A percentile compares a stretch with the other conserved stretches of the same genome.
phyloP scores from a whole-genome alignment of 257 asterid species.

The Capsicum pubescens region DNA sequence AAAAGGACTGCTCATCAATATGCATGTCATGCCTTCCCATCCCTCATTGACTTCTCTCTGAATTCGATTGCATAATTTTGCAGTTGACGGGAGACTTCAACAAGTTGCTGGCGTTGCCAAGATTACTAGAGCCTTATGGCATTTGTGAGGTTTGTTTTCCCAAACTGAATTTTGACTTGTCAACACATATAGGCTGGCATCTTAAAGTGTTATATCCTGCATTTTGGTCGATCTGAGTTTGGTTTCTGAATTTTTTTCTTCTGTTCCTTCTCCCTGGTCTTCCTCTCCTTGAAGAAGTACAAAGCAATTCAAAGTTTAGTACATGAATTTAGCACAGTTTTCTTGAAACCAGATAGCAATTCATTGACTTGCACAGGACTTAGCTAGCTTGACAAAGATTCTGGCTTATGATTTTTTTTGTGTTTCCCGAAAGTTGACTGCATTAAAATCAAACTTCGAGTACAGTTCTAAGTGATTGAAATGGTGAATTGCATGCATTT shows the following conservation, averaged over 20 bases:
- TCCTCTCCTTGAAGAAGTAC: neutral
- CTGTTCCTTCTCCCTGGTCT: neutral
- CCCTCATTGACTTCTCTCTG: neutral
- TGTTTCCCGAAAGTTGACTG: neutral
- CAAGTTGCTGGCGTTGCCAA: slow-evolving; percentile 85
- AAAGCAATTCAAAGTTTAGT: neutral
- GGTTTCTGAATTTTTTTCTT: neutral
- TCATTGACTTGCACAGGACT: neutral
- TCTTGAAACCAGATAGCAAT: slow-evolving; percentile 14
- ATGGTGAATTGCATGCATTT: slow-evolving; percentile 18
- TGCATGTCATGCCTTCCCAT: neutral
- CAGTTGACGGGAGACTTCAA: slow-evolving; percentile 87
- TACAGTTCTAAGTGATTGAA: slow-evolving; percentile 4
- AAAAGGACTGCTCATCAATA: slow-evolving; percentile 17
- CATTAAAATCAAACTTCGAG: neutral
- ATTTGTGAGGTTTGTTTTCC: slow-evolving; percentile 80
- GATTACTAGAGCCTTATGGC: slow-evolving; percentile 78
- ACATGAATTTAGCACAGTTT: neutral
- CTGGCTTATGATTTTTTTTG: neutral
- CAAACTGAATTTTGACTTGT: slow-evolving; percentile 14
- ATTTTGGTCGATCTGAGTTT: neutral
- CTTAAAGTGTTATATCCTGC: slow-evolving; percentile 16
- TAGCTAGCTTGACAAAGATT: neutral
- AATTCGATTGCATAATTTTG: slow-evolving; percentile 27
- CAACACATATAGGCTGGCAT: slow-evolving; percentile 2